Base-by-base conservation (phyloP, 1,284 basidiomycete species). In the Neotropicomus parvogracilis region DNA sequence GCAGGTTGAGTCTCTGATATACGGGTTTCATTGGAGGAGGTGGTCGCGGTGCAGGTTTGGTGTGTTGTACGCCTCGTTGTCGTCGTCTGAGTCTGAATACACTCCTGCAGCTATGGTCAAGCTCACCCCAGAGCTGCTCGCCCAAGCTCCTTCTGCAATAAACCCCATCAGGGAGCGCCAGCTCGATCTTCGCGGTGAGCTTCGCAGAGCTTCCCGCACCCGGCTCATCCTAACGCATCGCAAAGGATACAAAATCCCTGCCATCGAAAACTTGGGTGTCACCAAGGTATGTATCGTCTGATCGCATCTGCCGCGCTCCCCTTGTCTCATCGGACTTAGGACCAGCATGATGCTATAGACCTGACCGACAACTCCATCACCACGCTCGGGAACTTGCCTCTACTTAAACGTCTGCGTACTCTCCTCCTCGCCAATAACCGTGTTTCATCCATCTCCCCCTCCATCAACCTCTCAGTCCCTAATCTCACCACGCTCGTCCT, bases 261-360 rank as follows among this genome's bases (percentile, higher is more conserved):
- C 91, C 44, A 99, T 99, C 66, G 97, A 99, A 84, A 99, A 99
- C 77, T 79, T 99, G 59, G 97, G 95, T 75, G 93, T 97, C 63
- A 97, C 91, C 70, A 91, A 79, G 81, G 94, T 81, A 72, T 68
- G 63, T 50, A 31, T 52, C 34, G 48, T 54, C 47, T 47, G 50
- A 67, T 65, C 55, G 42, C 17, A 37, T 40, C 36, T 44, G 48
- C 53, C 47, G 38, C 31, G 31, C 19, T 32, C 7, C 38, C 31
- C 12, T 50, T 36, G 46, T 50, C 55, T 55, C 54, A 58, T 31
- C 41, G 46, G 21, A 49, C 45, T 33, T 50, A 91, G 85, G 88
- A 97, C 75, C 92, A 86, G 73, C 91, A 88, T 69, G 97, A 91
- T 79, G 80, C 87, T 54, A 90, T 99, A 66, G 95, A 99, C 76